Base-by-base conservation (phyloP, 2,329 filamentous ascomycete species). In the Stachybotrys chartarum region DNA sequence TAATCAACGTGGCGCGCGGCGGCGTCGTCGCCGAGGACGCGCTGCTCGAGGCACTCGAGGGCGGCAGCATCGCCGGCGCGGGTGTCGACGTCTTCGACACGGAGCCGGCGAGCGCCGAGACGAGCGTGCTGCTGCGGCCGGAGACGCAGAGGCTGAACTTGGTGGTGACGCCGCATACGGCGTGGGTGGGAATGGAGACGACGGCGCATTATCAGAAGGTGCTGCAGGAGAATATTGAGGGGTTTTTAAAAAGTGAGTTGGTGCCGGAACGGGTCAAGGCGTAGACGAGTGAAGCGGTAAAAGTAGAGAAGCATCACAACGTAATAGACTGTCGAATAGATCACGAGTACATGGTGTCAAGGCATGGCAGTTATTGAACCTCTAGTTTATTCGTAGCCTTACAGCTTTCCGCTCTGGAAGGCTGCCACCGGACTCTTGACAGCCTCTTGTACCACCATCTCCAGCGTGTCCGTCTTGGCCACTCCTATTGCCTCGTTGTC, bases 401-500 rank as follows among this genome's bases (percentile, higher is more conserved):
- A n/a, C n/a, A n/a, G n/a, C n/a, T n/a, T n/a, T n/a, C n/a, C n/a
- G n/a, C n/a, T n/a, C n/a, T n/a, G n/a, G n/a, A n/a, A n/a, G n/a
- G n/a, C n/a, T n/a, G n/a, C n/a, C n/a, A n/a, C n/a, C n/a, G n/a
- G n/a, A n/a, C n/a, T n/a, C n/a, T n/a, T n/a, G n/a, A n/a, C n/a
- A n/a, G n/a, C n/a, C n/a, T n/a, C n/a, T n/a, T n/a, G n/a, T n/a
- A n/a, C n/a, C n/a, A n/a, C n/a, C n/a, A 30, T n/a, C n/a, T n/a
- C n/a, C n/a, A n/a, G n/a, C n/a, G n/a, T n/a, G n/a, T 80, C 71
- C 8, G 75, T 76, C 5, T 75, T 75, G 7, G 66, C 62, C 11
- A 80, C 44, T 0, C 77, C 82, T 54, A 90, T 76, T 1, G 76
- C 61, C 31, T 75, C 78, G 62, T 91, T 90, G 64, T 89, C 86